Base-by-base conservation (phyloP, 306 rosid genomes). In the Vachellia pachyceras region DNA sequence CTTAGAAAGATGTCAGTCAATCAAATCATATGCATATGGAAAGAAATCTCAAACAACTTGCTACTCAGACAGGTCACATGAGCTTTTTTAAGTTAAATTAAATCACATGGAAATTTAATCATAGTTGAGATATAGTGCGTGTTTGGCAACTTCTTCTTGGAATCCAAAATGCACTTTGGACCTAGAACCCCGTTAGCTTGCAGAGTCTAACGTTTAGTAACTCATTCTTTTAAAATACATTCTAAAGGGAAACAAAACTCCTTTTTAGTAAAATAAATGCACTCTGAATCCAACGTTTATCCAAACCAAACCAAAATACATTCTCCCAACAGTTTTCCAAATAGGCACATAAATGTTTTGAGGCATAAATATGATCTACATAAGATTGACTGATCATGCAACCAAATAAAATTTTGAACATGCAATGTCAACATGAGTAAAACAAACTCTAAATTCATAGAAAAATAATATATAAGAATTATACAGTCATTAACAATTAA, bases 291-390 rank as follows among this genome's bases (percentile, higher is more conserved):
- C n/a, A n/a, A n/a, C n/a, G n/a, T n/a, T n/a, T n/a, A n/a, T n/a
- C n/a, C n/a, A n/a, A n/a, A n/a, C n/a, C n/a, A n/a, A n/a, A n/a
- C n/a, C n/a, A n/a, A n/a, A n/a, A n/a, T n/a, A n/a, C n/a, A n/a
- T n/a, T n/a, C n/a, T n/a, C n/a, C n/a, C n/a, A n/a, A n/a, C n/a
- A n/a, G n/a, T n/a, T n/a, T n/a, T n/a, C n/a, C n/a, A n/a, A n/a
- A n/a, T n/a, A n/a, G n/a, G n/a, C n/a, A n/a, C n/a, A n/a, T 15
- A 72, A 72, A 33, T 29, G 8, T 66, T 40, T 66, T 7, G 6
- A 65, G 74, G 60, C 23, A 66, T 66, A 20, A 65, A 20, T 47
- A 49, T 5, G 50, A 78, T 63, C 46, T 40, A 25, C 37, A 54
- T 41, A 33, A 23, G 44, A 68, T 25, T 5, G 33, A 40, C 17